These are phyloP conservation scores for Penicillium argentinense DNA, from an alignment of 495 filamentous ascomycete species.

Conservation along the genomic window DNA sequence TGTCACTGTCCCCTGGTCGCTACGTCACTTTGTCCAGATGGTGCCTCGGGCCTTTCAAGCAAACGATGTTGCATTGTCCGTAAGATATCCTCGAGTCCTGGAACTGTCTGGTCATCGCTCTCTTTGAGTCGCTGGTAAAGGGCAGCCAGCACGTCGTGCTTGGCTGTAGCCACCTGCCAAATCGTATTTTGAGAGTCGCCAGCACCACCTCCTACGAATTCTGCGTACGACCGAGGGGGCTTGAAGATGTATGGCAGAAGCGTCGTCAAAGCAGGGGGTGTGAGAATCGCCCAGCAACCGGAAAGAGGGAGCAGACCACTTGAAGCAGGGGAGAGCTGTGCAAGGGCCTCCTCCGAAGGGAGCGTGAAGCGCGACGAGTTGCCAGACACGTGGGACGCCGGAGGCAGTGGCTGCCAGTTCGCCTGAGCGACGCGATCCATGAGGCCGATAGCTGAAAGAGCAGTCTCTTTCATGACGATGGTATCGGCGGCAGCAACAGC, in stretches of 20 bases:
- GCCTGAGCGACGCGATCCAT: slow-evolving; percentile 55
- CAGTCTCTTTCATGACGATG: slow-evolving; percentile 57
- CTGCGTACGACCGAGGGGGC: slow-evolving; percentile 56
- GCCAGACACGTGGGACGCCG: slow-evolving; percentile 14
- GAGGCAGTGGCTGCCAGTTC: slow-evolving; percentile 48
- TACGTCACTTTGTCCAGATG: no score
- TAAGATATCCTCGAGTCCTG: slow-evolving; percentile 46
- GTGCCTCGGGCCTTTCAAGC: no score
- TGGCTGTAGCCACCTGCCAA: slow-evolving; percentile 60
- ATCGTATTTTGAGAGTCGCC: slow-evolving; percentile 58
- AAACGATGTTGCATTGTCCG: no score
- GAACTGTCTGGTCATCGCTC: slow-evolving; percentile 26
- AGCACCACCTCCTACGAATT: slow-evolving; percentile 57
- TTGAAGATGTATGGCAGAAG: slow-evolving; percentile 60
- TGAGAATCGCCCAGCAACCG: slow-evolving; percentile 52
- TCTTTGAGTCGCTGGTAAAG: slow-evolving; percentile 39
- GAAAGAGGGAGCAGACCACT: slow-evolving; percentile 44
- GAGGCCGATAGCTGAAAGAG: slow-evolving; percentile 54
- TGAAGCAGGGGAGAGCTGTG: slow-evolving; percentile 33
- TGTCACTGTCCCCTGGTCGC: no score
- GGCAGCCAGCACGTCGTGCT: slow-evolving; percentile 54
- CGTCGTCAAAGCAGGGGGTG: slow-evolving; percentile 50
- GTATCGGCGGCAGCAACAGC: slow-evolving; percentile 55
- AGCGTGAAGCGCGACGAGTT: slow-evolving; percentile 39
- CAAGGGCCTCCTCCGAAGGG: slow-evolving; percentile 42